Evolutionary conservation across 108 stramenopile genomes (phyloP).

Genomic region (Fistulifera pelliculosa): DNA sequence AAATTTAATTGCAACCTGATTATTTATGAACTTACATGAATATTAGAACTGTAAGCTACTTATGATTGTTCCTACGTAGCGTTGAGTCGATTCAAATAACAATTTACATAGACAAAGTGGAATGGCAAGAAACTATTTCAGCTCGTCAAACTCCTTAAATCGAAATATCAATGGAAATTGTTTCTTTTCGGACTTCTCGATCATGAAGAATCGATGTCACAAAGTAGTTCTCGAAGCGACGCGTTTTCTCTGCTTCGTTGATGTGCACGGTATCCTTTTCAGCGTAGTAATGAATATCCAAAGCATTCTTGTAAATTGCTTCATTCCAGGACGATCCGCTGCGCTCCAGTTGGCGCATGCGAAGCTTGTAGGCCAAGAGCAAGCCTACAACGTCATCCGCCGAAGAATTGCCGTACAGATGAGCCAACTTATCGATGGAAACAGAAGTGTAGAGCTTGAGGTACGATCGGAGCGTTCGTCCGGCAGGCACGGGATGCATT

Average conservation of each 20-base stretch:
- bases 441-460: slow-evolving; percentile 94
- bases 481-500: slow-evolving; percentile 52
- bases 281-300: slow-evolving; percentile 76
- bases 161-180: slow-evolving; percentile 25
- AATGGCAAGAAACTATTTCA: background rate
- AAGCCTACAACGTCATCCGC: slow-evolving; percentile 27
- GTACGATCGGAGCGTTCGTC: slow-evolving; percentile 84
- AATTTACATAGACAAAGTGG: no score
- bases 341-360: slow-evolving; percentile 62
- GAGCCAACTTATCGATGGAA: slow-evolving; percentile 75
- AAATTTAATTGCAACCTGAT: no score
- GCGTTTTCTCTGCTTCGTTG: slow-evolving; percentile 78
- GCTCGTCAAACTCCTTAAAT: slow-evolving; percentile 7
- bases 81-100: no score
- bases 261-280: slow-evolving; percentile 60
- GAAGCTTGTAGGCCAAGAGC: slow-evolving; percentile 60
- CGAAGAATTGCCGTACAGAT: slow-evolving; percentile 51
- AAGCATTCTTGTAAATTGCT: slow-evolving; percentile 34
- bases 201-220: slow-evolving; percentile 68
- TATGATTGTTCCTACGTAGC: no score
- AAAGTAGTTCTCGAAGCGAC: slow-evolving; percentile 82
- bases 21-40: no score
- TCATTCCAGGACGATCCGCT: slow-evolving; percentile 7
- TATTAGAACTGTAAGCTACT: no score
- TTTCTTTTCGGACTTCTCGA: slow-evolving; percentile 57